A percentile compares a stretch with the other conserved stretches of the same genome.
These are phyloP conservation scores for Adansonia digitata DNA, from an alignment of 345 rosid species.

Conservation along the genomic window DNA sequence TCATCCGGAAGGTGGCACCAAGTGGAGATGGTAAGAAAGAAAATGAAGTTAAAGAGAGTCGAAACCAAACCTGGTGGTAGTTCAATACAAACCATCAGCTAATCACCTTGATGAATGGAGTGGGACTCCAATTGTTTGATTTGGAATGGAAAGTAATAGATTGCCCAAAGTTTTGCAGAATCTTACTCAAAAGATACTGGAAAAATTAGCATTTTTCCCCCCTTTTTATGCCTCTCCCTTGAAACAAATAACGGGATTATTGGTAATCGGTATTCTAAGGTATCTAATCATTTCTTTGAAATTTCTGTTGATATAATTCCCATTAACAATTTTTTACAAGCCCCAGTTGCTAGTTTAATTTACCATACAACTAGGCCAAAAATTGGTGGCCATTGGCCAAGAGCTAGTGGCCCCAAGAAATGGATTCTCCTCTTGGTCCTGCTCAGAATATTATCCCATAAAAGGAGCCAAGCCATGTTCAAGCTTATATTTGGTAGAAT, in stretches of 20 bases:
- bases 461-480: no score
- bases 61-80: slow-evolving; percentile 24
- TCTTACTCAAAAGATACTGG: not conserved
- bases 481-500: no score
- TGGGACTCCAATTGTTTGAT: not conserved
- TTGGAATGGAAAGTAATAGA: not conserved
- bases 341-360: no score
- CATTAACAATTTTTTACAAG: no score
- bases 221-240: not conserved
- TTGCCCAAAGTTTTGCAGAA: not conserved
- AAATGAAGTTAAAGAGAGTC: slow-evolving; percentile 29
- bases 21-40: slow-evolving; percentile 40
- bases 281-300: no score
- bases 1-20: slow-evolving; percentile 48
- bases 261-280: no score
- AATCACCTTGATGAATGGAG: not conserved
- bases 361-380: no score
- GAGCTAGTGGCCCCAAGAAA: no score
- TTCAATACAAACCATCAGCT: slow-evolving; percentile 4
- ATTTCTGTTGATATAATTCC: no score
- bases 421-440: no score
- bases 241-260: not conserved
- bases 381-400: no score
- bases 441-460: no score
- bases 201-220: not conserved